Evolutionary conservation across 2,329 filamentous ascomycete species (phyloP), one percentile per base, ranked within the genome.

Genomic region (Lizonia empirigonia): DNA sequence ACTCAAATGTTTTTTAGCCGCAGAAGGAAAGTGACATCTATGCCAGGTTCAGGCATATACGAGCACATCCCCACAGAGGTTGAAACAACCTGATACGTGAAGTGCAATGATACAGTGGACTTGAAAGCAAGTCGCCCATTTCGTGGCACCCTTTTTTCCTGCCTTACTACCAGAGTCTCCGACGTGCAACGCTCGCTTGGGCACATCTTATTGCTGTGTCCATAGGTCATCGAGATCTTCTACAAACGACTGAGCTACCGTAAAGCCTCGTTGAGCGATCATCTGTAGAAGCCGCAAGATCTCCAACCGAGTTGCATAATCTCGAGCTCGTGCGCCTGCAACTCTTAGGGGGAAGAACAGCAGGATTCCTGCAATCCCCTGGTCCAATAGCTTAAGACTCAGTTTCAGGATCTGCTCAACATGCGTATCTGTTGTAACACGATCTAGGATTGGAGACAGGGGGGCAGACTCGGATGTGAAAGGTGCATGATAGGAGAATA

Each of bases 281-380:
- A 26, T 36, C 4, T 40, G 34, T 12, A 64, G 45, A 4, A 63
- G 42, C 10, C 41, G 27, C 19, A 63, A 32, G 13, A 64, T 59
- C 6, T 46, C 38, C 5, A 44, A 18, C 35, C 50, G 56, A 10
- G 52, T 51, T 10, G 8, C 9, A 3, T 5, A 7, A 15, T 62
- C 46, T 12, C 16, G 38, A 7, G 56, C 60, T 24, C 64, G 55
- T 1, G 64, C 65, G 13, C 65, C 65, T 7, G 63, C 63, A 7
- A 68, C 63, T n/a, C 65, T 53, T 8, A 67, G 36, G 15, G 65
- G 65, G 27, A 67, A 65, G 50, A 68, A 63, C 9, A 67, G 26
- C 3, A 67, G 26, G 2, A 67, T 33, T 2, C 65, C 64, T 8
- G 63, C 53, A 23, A 56, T 37, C 2, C 64, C 63, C 13, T 42